These are phyloP conservation scores for Globisporangium cederbergense DNA, from an alignment of 352 stramenopile species.

Conservation along the genomic window DNA sequence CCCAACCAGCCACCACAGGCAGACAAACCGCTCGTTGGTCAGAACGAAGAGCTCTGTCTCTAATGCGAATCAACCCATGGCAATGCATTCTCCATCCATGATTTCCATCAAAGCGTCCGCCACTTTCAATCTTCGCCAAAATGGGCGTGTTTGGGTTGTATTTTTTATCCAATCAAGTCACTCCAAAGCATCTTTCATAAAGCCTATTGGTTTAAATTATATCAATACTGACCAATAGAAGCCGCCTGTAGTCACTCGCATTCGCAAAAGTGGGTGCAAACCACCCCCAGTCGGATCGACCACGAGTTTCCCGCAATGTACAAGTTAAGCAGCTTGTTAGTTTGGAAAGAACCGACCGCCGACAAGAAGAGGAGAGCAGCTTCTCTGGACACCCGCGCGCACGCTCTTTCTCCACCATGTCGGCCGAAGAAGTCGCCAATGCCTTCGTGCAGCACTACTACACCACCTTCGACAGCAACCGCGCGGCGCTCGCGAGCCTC, in stretches of 20 bases:
- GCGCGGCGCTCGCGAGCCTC: constrained; percentile 60
- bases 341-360: constrained; percentile 4
- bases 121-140: neutral
- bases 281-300: constrained; percentile 2
- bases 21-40: constrained; percentile 7
- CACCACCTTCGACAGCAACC: constrained; percentile 83
- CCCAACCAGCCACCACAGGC: constrained; percentile 5
- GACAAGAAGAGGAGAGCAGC: neutral
- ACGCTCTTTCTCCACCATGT: constrained; percentile 45
- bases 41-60: constrained; percentile 13
- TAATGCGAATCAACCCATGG: constrained; percentile 2
- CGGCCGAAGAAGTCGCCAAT: constrained; percentile 78
- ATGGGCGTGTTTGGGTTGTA: neutral
- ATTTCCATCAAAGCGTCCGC: neutral
- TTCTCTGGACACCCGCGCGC: neutral
- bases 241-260: neutral
- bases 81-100: neutral
- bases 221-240: neutral
- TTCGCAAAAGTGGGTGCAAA: constrained; percentile 16
- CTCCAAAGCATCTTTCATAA: neutral
- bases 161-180: constrained; percentile 19
- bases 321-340: neutral
- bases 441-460: constrained; percentile 89
- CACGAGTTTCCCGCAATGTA: constrained; percentile 5
- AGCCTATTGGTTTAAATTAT: constrained; percentile 8